A percentile compares a stretch with the other conserved stretches of the same genome.
Conservation (phyloP, 2,329 filamentous ascomycete species). For the Amylocarpus encephaloides region DNA sequence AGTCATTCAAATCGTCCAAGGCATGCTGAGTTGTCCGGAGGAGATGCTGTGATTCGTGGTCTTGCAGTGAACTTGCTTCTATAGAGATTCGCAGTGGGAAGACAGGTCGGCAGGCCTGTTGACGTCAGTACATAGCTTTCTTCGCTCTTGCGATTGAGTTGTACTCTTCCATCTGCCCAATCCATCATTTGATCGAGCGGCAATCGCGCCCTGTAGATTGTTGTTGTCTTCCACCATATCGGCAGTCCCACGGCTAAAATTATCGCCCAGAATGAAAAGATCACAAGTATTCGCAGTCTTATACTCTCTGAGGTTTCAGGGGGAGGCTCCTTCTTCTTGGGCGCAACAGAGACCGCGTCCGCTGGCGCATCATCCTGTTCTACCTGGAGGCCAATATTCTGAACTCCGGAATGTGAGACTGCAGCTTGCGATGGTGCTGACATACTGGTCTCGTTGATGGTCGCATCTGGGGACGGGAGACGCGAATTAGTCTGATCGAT, state of each 20-base stretch:
- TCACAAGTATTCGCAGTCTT: slow-evolving; percentile 64
- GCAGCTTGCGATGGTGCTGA: slow-evolving; percentile 14
- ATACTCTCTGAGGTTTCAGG: slow-evolving; percentile 68
- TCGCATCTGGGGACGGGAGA: slow-evolving; percentile 4
- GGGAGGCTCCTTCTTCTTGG: slow-evolving; percentile 45
- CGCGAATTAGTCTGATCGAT: background rate
- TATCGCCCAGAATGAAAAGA: slow-evolving; percentile 86
- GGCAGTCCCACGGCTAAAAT: slow-evolving; percentile 79
- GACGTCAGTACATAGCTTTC: slow-evolving; percentile 15
- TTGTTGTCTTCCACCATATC: slow-evolving; percentile 94
- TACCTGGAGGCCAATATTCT: slow-evolving; percentile 1
- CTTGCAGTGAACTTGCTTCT: slow-evolving; percentile 58
- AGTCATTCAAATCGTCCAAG: slow-evolving; percentile 80
- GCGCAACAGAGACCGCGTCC: slow-evolving; percentile 21
- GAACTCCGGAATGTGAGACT: slow-evolving; percentile 4
- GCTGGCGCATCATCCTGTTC: slow-evolving; percentile 16
- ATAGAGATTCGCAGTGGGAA: slow-evolving; percentile 82
- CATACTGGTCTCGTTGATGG: slow-evolving; percentile 17
- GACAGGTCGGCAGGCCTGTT: slow-evolving; percentile 75
- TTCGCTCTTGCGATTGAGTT: slow-evolving; percentile 12
- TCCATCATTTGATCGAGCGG: slow-evolving; percentile 81
- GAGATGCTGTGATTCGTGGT: slow-evolving; percentile 64
- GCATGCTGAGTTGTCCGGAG: slow-evolving; percentile 77
- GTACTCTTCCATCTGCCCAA: slow-evolving; percentile 86
- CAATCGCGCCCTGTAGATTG: slow-evolving; percentile 79